Percentiles rank a stretch among this genome's conserved stretches.
Conservation (phyloP, 352 stramenopile species). For the Pythium myriotylum region DNA sequence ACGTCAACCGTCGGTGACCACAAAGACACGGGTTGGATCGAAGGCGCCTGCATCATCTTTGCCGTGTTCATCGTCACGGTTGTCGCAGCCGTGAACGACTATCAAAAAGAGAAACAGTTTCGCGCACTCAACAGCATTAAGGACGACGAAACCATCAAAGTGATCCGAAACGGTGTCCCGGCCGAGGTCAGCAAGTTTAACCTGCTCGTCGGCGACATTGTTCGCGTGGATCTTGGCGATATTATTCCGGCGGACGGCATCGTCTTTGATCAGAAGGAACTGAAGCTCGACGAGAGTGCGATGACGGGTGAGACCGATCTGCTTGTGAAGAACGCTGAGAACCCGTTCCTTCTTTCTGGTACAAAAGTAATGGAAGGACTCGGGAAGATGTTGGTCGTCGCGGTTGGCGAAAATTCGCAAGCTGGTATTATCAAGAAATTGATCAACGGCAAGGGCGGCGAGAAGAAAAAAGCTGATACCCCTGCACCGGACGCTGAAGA, state of each 20-base stretch:
- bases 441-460: conserved; percentile 66
- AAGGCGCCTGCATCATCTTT: conserved; percentile 92
- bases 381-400: conserved; percentile 91
- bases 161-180: conserved; percentile 67
- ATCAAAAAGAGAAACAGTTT: conserved; percentile 92
- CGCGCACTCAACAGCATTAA: conserved; percentile 81
- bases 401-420: conserved; percentile 92
- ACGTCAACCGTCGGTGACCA: conserved; percentile 55
- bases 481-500: conserved; percentile 36
- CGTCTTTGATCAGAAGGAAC: conserved; percentile 87
- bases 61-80: conserved; percentile 89
- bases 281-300: conserved; percentile 91
- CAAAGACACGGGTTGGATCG: conserved; percentile 82
- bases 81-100: conserved; percentile 91
- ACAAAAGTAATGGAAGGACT: conserved; percentile 94
- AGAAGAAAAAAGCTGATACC: conserved; percentile 62
- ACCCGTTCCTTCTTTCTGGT: conserved; percentile 93
- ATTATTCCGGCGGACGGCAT: conserved; percentile 90
- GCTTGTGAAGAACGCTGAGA: conserved; percentile 78
- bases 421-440: conserved; percentile 92
- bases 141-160: conserved; percentile 84
- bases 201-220: conserved; percentile 89
- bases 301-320: conserved; percentile 93
- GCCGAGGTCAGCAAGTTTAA: conserved; percentile 72
- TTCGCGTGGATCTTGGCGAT: conserved; percentile 83